Evolutionary conservation across 208 protist species (phyloP).

Genomic region (Phytomonas francai): DNA sequence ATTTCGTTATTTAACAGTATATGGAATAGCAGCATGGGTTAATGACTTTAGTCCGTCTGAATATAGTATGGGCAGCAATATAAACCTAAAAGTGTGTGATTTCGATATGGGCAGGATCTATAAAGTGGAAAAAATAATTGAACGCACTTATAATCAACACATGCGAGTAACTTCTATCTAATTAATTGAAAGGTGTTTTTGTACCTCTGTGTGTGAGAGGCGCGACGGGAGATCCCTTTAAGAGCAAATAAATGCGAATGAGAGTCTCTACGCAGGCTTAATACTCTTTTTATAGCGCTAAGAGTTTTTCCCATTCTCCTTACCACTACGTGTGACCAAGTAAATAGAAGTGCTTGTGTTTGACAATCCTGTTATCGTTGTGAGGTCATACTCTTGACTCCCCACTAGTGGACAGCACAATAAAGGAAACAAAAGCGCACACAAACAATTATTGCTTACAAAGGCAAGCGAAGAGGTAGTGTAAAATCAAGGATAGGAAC

Average conservation of each 20-base stretch:
- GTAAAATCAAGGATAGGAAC: neutral
- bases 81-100: constrained; percentile 5
- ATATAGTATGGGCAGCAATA: neutral
- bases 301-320: constrained; percentile 14
- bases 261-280: neutral
- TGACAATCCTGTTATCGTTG: neutral
- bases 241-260: neutral
- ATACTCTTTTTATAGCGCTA: constrained; percentile 10
- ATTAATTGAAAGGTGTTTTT: constrained; percentile 6
- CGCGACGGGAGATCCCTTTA: neutral
- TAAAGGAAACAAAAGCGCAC: neutral
- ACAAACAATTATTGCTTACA: neutral
- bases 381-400: neutral
- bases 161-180: neutral
- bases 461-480: neutral
- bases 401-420: neutral
- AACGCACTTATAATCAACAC: neutral
- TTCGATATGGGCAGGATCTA: neutral
- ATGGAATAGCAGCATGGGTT: neutral
- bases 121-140: neutral
- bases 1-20: neutral
- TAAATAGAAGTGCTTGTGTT: neutral
- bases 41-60: neutral
- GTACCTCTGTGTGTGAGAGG: neutral
- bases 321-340: neutral